Evolutionary conservation across 805 yeast species (phyloP), one percentile per base, ranked within the genome.

Genomic region (Wickerhamomyces rabaulensis): DNA sequence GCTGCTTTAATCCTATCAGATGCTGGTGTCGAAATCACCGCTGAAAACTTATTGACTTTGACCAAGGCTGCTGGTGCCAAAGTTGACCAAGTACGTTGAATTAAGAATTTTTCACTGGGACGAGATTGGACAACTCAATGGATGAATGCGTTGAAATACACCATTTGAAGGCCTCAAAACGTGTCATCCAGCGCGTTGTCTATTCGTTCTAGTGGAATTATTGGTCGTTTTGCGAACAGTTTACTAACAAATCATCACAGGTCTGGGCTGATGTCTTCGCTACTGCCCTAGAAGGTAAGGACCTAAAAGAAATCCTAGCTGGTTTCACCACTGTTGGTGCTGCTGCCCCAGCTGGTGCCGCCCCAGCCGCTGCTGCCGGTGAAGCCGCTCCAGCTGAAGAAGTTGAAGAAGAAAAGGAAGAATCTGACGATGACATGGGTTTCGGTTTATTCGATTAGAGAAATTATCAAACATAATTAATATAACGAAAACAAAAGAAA

Each of bases 1-100:
- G 98, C 99, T 73, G 96, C 98, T 69, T 84, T 92, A 75, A 90
- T 92, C 78, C 82, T 92, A 75, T 96, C 97, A 61, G 99, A 92
- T 71, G 88, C 97, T 67, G 97, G 89, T 68, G 77, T 89, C 68
- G 97, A 91, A 75, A 81, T 94, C 82, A 80, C 96, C 53, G 60
- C 90, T 62, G 91, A 83, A 69, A 85, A 85, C 79, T 79, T 86
- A 68, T 66, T 77, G 66, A 75, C 87, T 65, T 73, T 86, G 71
- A 75, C 86, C 70, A 63, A 74, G 55, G 87, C 88, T 64, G 94
- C 95, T 60, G 83, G 85, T 68, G 84, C 88, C 67, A 73, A 79
- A 60, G 79, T 84, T 68, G 94, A 86, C 65, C 66, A 69, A 56
- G 68, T 63, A 57, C 37, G 67, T 60, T 20, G 9, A 36, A 36